Evolutionary conservation across 768 basidiomycete genomes (phyloP), one percentile per base, ranked within the genome.

Genomic region (Mycena rebaudengoi): DNA sequence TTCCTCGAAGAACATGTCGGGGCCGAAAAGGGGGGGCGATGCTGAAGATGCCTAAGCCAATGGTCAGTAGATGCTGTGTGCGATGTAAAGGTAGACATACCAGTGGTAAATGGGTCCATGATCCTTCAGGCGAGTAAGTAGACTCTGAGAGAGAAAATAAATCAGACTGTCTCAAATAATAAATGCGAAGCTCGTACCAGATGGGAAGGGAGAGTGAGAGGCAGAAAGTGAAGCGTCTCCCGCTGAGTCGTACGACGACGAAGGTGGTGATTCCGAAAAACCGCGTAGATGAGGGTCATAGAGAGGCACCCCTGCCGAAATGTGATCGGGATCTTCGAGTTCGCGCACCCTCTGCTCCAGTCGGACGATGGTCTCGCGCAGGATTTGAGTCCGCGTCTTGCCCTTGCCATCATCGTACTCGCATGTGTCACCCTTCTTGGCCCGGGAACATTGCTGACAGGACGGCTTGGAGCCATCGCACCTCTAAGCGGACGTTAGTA

Each of bases 341-440:
- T 93, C 90, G 50, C 84, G 82, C 64, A 93, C 85, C 59, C 91
- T 80, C 44, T 87, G 81, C 73, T 94, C 91, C 58, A 93, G 86
- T 37, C 87, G 87, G 43, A 82, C 80, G 66, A 94, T 91, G 70
- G 89, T 90, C 73, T 94, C 92, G 59, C 91, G 88, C 60, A 94
- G 83, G 50, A 92, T 74, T 70, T 93, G 91, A 0, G 92, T 93
- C 64, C 91, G 83, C 44, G 91, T 92, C 80, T 92, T 93, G 49
- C 90, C 90, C 79, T 90, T 91, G 25, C 92, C 92, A 75, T 94
- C 92, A 68, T 94, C 92, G 73, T 93, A 94, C 70, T 91, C 90
- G 75, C 92, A 94, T 12, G 74, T 79, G 3, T 92, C 90, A 51
- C 79, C 80, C 73, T 92, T 92, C 83, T 93, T 93, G 41, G 91